phyloP scores from a whole-genome alignment of 805 yeast species.

The Diddensiella santjacobensis region DNA sequence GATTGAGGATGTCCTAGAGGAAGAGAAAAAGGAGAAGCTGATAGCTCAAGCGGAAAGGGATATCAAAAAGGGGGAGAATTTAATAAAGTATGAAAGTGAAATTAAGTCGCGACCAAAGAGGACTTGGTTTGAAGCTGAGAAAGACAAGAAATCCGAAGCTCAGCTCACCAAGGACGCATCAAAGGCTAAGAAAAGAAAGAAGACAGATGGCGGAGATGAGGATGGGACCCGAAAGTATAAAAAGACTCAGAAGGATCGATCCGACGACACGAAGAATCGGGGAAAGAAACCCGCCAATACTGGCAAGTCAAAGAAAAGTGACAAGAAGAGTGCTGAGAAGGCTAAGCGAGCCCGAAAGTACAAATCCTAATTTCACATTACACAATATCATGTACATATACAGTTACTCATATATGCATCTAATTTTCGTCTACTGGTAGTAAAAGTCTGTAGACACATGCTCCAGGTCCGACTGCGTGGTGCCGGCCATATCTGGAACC shows the following conservation, averaged over 20 bases:
- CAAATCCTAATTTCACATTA: constrained; percentile 14
- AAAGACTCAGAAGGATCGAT: constrained; percentile 74
- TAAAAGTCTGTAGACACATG: constrained; percentile 21
- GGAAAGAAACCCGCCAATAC: constrained; percentile 14
- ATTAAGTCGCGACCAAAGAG: constrained; percentile 87
- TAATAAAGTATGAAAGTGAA: constrained; percentile 75
- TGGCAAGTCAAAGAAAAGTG: constrained; percentile 31
- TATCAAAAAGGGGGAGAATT: constrained; percentile 75
- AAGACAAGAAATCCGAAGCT: constrained; percentile 41
- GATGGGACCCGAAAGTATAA: constrained; percentile 59
- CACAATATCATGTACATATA: too few relatives aligned
- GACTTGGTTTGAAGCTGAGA: constrained; percentile 86
- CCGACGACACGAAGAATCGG: constrained; percentile 39
- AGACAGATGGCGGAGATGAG: constrained; percentile 65
- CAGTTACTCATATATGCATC: background rate
- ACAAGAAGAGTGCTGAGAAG: constrained; percentile 23
- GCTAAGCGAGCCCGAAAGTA: constrained; percentile 21
- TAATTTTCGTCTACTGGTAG: constrained; percentile 13
- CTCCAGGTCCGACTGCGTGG: background rate
- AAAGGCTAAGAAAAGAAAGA: constrained; percentile 52
- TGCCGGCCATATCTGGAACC: constrained; percentile 1
- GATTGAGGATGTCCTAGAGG: constrained; percentile 74
- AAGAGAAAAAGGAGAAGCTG: constrained; percentile 87
- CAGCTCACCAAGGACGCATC: constrained; percentile 19
- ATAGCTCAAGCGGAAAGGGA: constrained; percentile 88